Base-by-base conservation (phyloP, 805 yeast species). In the Pichia occidentalis region DNA sequence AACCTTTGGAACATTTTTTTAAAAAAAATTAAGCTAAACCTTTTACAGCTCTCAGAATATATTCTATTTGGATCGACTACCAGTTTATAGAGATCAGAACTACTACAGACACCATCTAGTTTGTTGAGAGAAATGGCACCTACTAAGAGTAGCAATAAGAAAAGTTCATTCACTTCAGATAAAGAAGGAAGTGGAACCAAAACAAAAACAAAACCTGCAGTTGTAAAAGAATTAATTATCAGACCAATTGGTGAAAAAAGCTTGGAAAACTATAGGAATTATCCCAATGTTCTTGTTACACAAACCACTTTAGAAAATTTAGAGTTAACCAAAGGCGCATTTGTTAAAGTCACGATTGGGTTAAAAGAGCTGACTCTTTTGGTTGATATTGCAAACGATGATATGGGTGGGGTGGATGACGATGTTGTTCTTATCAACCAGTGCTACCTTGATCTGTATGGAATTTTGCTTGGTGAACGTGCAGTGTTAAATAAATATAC, bases 401-500 rank as follows among this genome's bases (percentile, higher is more conserved):
- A 56, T 7, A 42, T 48, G 11, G 46, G 39, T 5, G 47, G 44
- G 4, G 37, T 35, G 14, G 59, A 56, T 2, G 58, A 54, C 12
- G 54, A 56, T 18, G 56, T 60, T 13, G 44, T 60, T 16, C 44
- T 52, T 20, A 34, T 61, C 2, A 46, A 59, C 6, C 42, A 46
- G 5, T 26, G 34, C 8, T 50, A 44, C 30, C 35, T 53, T 12
- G 40, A 43, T 18, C 29, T 47, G n/a, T 43, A 45, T 24, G 53
- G 51, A 7, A 47, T 52, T 19, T 39, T 56, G 17, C 39, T 56
- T 8, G 65, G 66, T 22, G 63, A 60, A 18, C 46, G 64, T 32
- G 52, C 56, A 1, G 61, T 62, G 21, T 46, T 90, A 0, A 51
- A 53, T 10, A 78, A 70, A 47, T 61, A 64, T 17, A 35, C 58